Base-by-base conservation (phyloP, 2,329 filamentous ascomycete species). In the Davidsoniella neocaledoniae region DNA sequence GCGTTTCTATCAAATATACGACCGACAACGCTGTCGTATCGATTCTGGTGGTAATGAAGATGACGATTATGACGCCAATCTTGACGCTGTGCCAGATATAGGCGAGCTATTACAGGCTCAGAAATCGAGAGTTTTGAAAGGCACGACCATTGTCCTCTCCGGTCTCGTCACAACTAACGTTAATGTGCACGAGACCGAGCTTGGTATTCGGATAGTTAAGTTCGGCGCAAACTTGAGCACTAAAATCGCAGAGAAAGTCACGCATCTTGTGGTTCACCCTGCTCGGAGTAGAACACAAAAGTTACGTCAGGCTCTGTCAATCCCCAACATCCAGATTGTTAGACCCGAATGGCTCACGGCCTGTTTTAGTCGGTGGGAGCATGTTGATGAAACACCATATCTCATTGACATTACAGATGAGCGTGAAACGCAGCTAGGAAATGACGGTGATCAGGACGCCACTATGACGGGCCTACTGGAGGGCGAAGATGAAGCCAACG, bases 261-360 rank as follows among this genome's bases (percentile, higher is more conserved):
- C 83, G 0, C 84, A 88, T 62, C 72, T 88, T 4, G 81, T 88
- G 2, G 79, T 83, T 7, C 81, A 77, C 47, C 77, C 76, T 16
- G 71, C 76, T 14, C 72, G 82, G 21, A 83, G 83, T 29, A 79
- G 88, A 19, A 96, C 91, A 0, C 82, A 86, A 48, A 98, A 98
- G 65, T 86, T 96, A 41, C 81, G 85, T 44, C 82, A 88, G 63
- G 91, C 91, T 0, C 81, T 84, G 12, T 78, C 80, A 55, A 83
- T 86, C 50, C 71, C 82, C 0, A 77, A 78, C 47, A 84, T 96
- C 63, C 88, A 87, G 62, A 94, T 98, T 52, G 91, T 98, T 44
- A 87, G 82, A 57, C 83, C 87, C 48, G 79, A 86, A 58, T 98
- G 91, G 91, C 77, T 98, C 26, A 73, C 81, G 29, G 83, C 88